Conservation (phyloP, 1,284 basidiomycete genomes). For the Laetiporus sulphureus region DNA sequence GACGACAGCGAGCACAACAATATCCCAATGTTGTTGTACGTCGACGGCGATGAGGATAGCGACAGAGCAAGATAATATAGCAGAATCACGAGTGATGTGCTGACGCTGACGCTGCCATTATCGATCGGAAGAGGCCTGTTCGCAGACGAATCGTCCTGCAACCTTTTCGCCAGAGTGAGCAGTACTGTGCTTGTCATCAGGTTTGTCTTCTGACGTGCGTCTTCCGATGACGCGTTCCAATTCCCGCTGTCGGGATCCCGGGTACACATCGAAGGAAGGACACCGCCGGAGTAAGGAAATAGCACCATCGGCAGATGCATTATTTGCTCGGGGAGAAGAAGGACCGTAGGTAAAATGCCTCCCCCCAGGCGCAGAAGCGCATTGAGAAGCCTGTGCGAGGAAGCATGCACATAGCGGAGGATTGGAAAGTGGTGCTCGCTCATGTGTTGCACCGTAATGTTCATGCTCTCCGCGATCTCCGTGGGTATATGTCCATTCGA, state of each 20-base stretch:
- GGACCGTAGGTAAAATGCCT: conserved; percentile 35
- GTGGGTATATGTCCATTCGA: conserved; percentile 10
- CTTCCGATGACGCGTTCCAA: conserved; percentile 17
- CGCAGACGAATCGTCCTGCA: conserved; percentile 34
- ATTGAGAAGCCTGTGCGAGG: conserved; percentile 15
- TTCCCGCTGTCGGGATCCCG: conserved; percentile 7
- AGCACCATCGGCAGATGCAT: conserved; percentile 28
- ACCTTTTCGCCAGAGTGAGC: conserved; percentile 48
- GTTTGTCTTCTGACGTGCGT: conserved; percentile 22
- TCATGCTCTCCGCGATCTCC: conserved; percentile 9
- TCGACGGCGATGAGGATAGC: conserved; percentile 46
- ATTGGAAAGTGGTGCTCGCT: conserved; percentile 14
- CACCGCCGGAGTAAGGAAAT: conserved; percentile 30
- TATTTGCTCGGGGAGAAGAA: conserved; percentile 39
- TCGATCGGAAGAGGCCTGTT: conserved; percentile 21
- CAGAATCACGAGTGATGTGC: conserved; percentile 40
- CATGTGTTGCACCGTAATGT: conserved; percentile 5
- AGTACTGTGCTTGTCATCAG: conserved; percentile 47
- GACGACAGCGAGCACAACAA: conserved; percentile 40
- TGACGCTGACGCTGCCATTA: conserved; percentile 34
- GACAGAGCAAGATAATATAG: conserved; percentile 54
- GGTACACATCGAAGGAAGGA: conserved; percentile 31
- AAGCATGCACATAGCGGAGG: conserved; percentile 15
- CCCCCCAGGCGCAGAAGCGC: conserved; percentile 16
- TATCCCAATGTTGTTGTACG: conserved; percentile 58